Conservation (phyloP, 129 eudicot species). For the carrot (Daucus carota) region DNA sequence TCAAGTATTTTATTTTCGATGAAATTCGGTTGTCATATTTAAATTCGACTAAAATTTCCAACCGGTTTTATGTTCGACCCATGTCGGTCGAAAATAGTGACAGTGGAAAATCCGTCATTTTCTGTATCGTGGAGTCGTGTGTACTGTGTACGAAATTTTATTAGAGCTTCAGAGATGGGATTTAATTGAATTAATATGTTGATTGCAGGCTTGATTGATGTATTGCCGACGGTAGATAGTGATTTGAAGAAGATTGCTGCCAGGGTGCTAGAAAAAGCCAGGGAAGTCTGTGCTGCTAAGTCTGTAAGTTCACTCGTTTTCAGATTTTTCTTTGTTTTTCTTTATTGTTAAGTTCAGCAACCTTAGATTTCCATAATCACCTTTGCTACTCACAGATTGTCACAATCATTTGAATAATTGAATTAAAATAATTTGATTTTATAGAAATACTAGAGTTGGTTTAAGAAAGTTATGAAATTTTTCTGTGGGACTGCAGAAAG, state of each 20-base stretch:
- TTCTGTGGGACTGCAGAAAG: too few species aligned
- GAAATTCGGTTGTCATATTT: too few species aligned
- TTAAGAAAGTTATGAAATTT: too few species aligned
- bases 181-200: not conserved
- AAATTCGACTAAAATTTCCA: too few species aligned
- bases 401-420: too few species aligned
- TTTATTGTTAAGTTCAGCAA: not conserved
- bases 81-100: too few species aligned
- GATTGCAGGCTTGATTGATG: conserved; percentile 52
- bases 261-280: conserved; percentile 55
- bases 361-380: not conserved
- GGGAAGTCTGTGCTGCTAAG: conserved; percentile 57
- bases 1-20: too few species aligned
- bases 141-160: not conserved
- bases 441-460: not conserved
- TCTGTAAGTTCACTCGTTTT: conserved; percentile 36
- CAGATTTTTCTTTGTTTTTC: not conserved
- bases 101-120: too few species aligned
- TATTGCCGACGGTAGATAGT: conserved; percentile 49
- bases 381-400: not conserved
- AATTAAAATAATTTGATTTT: too few species aligned
- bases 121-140: too few species aligned
- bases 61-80: too few species aligned
- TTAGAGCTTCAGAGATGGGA: not conserved
- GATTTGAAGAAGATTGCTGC: conserved; percentile 87